Base-by-base conservation (phyloP, 108 stramenopile species). In the Mediolabrus comicus region DNA sequence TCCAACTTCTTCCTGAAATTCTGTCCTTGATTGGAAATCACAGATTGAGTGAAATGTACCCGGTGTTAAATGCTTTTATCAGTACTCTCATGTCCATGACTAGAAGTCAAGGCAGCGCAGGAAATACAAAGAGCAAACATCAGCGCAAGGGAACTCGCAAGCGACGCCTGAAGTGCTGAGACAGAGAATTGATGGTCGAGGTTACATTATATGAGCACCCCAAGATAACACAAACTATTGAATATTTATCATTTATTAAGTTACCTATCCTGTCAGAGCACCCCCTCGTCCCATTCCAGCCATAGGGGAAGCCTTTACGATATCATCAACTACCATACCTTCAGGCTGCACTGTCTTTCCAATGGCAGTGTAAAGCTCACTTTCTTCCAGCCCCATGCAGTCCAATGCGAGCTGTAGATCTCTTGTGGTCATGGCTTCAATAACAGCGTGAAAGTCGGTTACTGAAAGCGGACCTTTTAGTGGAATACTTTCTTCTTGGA, bases 401-500 rank as follows among this genome's bases (percentile, higher is more conserved):
- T 94, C 89, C 30, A 95, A 61, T 2, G 89, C 78, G 46, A 95
- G 72, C 74, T 96, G 95, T 35, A 97, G 78, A 77, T 97, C 96
- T 71, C 67, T 83, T 3, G 88, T 75, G 11, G 95, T 96, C 72
- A 97, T 89, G 26, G 86, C 79, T 67, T 95, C 87, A 34, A 96
- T 92, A 5, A 97, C 87, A n/a, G 92, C 84, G 55, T 83, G 62
- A 74, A 91, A 97, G 62, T 97, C 94, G 4, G 90, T 92, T 19
- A 98, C 86, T 34, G 90, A 89, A 31, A 88, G 84, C 7, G 96
- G 92, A 29, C 94, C 92, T 82, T 97, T 98, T 6, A 92, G 76
- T 27, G 96, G 94, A 62, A 97, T 71, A 8, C 88, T 86, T 67
- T 97, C 98, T 64, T 96, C 80, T 79, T 97, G 96, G 26, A 96